phyloP scores from a whole-genome alignment of 2,329 filamentous ascomycete genomes.

The Trichoderma endophyticum region DNA sequence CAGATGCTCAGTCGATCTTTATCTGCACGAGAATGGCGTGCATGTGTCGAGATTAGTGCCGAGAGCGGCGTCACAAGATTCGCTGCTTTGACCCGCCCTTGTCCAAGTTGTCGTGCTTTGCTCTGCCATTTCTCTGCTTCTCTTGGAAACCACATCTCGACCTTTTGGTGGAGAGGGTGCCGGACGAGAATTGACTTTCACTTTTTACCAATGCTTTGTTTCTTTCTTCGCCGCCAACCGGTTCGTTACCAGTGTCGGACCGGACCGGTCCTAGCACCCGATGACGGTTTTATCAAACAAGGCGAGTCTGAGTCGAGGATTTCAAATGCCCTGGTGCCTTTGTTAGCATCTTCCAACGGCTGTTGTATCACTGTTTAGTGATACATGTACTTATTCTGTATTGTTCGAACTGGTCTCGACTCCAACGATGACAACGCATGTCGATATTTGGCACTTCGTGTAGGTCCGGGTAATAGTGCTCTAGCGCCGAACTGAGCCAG shows the following conservation, averaged over 20 bases:
- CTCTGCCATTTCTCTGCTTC: not conserved
- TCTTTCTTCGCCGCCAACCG: not conserved
- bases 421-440: not conserved
- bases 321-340: too few species aligned
- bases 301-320: not conserved
- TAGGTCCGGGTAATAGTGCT: not conserved
- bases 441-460: not conserved
- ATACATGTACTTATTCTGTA: not conserved
- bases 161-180: not conserved
- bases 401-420: not conserved
- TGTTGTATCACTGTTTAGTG: not conserved
- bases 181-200: not conserved
- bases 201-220: not conserved
- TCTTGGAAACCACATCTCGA: not conserved
- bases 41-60: not conserved
- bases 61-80: not conserved
- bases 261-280: not conserved
- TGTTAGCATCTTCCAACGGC: not conserved
- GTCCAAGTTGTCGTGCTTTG: not conserved
- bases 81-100: not conserved
- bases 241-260: not conserved
- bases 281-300: not conserved
- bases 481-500: not conserved
- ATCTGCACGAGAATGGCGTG: constrained; percentile 1
- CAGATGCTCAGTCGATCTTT: not conserved